A percentile compares a stretch with the other conserved stretches of the same genome.
These are phyloP conservation scores for Funneliformis caledonium DNA, from an alignment of 371 early-diverging fungal species.

Conservation along the genomic window DNA sequence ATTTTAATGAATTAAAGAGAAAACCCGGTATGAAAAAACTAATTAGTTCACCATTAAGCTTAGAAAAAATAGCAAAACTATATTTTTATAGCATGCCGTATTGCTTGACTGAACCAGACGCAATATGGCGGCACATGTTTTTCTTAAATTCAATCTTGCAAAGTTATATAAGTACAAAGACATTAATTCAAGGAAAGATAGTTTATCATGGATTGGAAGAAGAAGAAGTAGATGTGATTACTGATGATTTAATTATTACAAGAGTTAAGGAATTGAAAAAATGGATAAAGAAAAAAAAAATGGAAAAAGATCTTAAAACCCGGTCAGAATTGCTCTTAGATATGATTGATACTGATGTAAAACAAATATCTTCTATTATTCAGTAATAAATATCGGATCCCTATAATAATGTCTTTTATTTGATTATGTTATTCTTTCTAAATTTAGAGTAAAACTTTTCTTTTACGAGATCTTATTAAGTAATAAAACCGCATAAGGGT, in stretches of 20 bases:
- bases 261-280: conserved; percentile 1
- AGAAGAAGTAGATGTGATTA: conserved; percentile 4
- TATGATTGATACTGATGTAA: not conserved
- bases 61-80: conserved; percentile 16
- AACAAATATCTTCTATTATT: not conserved
- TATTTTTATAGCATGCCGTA: conserved; percentile 23
- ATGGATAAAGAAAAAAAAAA: not conserved
- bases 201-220: conserved; percentile 19
- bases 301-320: not conserved
- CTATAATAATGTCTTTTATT: no score
- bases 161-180: conserved; percentile 31
- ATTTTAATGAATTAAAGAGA: not conserved
- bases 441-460: no score
- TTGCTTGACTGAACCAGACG: not conserved
- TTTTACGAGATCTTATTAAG: no score
- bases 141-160: conserved; percentile 18
- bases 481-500: no score
- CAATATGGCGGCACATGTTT: conserved; percentile 31
- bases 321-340: conserved; percentile 7
- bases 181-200: not conserved
- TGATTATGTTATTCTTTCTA: no score
- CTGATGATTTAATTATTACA: not conserved
- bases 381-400: no score
- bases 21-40: not conserved
- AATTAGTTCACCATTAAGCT: not conserved